These are phyloP conservation scores for Penicillium brasilianum DNA, from an alignment of 2,329 filamentous ascomycete genomes.

Conservation along the genomic window DNA sequence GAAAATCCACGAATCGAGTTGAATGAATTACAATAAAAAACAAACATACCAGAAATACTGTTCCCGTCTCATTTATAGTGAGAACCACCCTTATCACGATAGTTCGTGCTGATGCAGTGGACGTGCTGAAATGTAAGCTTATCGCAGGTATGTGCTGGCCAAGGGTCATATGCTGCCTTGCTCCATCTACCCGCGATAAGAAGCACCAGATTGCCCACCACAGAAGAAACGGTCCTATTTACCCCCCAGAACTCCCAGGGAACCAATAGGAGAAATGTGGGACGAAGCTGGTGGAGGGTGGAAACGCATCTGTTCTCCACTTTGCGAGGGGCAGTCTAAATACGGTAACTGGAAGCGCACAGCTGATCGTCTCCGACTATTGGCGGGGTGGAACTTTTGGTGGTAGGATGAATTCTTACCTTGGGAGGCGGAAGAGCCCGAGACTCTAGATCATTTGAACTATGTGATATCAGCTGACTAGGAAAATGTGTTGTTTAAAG, in stretches of 20 bases:
- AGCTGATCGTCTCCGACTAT: conserved; percentile 13
- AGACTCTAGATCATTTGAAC: neutral
- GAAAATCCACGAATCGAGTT: neutral
- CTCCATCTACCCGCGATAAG: neutral
- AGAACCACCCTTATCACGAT: neutral
- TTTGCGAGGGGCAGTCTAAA: neutral
- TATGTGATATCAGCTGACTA: neutral
- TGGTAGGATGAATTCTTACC: neutral
- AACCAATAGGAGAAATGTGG: neutral
- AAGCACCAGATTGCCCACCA: neutral
- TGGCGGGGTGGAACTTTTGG: neutral
- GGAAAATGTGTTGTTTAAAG: neutral
- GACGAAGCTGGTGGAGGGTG: neutral
- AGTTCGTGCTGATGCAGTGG: neutral
- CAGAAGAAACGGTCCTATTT: neutral
- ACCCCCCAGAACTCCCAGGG: neutral
- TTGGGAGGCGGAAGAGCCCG: neutral
- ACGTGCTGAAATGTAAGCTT: neutral
- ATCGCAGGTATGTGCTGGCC: neutral
- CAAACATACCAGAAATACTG: too few species aligned
- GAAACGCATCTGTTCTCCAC: neutral
- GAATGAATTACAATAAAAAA: neutral
- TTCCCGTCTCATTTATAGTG: neutral
- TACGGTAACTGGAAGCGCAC: conserved; percentile 4
- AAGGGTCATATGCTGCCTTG: neutral